phyloP scores from a whole-genome alignment of 345 rosid genomes.

The Syzygium aqueum region DNA sequence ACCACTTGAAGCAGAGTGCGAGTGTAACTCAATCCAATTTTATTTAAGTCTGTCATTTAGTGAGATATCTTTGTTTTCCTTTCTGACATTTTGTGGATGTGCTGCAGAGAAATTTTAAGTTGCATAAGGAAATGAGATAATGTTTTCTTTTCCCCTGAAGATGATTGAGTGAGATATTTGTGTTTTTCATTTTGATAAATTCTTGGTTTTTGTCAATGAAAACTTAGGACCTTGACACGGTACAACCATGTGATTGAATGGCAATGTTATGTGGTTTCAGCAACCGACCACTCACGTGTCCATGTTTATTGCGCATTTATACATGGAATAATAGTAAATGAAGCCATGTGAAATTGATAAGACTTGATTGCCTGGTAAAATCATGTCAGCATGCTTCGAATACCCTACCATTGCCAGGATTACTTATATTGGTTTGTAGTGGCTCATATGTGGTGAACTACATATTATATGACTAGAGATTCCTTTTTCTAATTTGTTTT shows the following conservation, averaged over 20 bases:
- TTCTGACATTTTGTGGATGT: not conserved
- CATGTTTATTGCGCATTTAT: not conserved
- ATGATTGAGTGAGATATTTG: not conserved
- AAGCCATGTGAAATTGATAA: not conserved
- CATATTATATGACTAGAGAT: not conserved
- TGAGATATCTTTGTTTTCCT: not conserved
- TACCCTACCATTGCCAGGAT: not conserved
- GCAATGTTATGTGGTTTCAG: not conserved
- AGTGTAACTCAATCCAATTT: not conserved
- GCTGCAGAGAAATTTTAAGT: not conserved
- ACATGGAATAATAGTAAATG: not conserved
- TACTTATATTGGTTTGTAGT: not conserved
- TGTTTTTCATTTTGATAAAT: not conserved
- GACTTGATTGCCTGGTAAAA: not conserved
- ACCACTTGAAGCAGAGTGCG: not conserved
- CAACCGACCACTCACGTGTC: not conserved
- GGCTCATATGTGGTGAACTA: not conserved
- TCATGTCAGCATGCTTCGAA: not conserved
- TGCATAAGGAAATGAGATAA: not conserved
- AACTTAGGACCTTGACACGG: not conserved
- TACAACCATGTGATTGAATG: not conserved
- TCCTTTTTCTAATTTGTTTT: not conserved
- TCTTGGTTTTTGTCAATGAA: not conserved
- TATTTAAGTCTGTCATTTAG: not conserved
- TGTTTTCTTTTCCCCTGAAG: not conserved